A percentile compares a stretch with the other conserved stretches of the same genome.
Conservation (phyloP, 2,329 filamentous ascomycete genomes). For the Ophiocordyceps camponoti-rufipedis region DNA sequence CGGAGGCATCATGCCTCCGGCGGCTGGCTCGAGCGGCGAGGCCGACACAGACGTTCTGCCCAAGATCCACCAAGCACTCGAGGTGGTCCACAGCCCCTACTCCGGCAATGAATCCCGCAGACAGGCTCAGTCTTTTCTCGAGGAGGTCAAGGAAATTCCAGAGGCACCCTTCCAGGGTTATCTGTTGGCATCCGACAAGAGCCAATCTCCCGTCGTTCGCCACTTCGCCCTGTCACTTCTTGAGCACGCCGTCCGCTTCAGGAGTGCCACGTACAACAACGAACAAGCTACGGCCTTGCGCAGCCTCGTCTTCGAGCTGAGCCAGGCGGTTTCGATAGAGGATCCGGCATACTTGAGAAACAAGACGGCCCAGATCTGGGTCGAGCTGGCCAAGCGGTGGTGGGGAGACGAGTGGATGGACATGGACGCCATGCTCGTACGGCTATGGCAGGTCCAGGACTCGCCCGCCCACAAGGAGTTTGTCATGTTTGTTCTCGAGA, state of each 20-base stretch:
- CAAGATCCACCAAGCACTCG: slow-evolving; percentile 67
- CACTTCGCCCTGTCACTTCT: slow-evolving; percentile 89
- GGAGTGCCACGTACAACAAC: slow-evolving; percentile 54
- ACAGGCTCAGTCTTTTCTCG: slow-evolving; percentile 71
- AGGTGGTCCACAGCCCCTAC: slow-evolving; percentile 68
- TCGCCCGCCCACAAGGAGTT: slow-evolving; percentile 58
- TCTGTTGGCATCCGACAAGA: slow-evolving; percentile 55
- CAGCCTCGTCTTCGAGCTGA: slow-evolving; percentile 62
- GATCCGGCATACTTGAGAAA: slow-evolving; percentile 78
- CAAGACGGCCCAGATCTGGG: slow-evolving; percentile 89
- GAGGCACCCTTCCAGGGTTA: slow-evolving; percentile 78
- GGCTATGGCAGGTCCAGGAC: slow-evolving; percentile 59
- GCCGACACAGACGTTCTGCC: slow-evolving; percentile 30
- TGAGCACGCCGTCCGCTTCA: slow-evolving; percentile 75
- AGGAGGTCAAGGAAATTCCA: slow-evolving; percentile 60
- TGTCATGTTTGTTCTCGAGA: slow-evolving; percentile 76
- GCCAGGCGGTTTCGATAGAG: slow-evolving; percentile 47
- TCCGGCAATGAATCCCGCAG: slow-evolving; percentile 68
- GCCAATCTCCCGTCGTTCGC: slow-evolving; percentile 64
- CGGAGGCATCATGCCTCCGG: slow-evolving; percentile 14
- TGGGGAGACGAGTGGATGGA: slow-evolving; percentile 91
- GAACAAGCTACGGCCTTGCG: slow-evolving; percentile 53
- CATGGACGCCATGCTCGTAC: slow-evolving; percentile 73
- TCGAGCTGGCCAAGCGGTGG: slow-evolving; percentile 78
- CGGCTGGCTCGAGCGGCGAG: slow-evolving; percentile 16